A percentile compares a stretch with the other conserved stretches of the same genome.
These are phyloP conservation scores for Starmera dryadoides DNA, from an alignment of 805 yeast genomes.

Conservation along the genomic window DNA sequence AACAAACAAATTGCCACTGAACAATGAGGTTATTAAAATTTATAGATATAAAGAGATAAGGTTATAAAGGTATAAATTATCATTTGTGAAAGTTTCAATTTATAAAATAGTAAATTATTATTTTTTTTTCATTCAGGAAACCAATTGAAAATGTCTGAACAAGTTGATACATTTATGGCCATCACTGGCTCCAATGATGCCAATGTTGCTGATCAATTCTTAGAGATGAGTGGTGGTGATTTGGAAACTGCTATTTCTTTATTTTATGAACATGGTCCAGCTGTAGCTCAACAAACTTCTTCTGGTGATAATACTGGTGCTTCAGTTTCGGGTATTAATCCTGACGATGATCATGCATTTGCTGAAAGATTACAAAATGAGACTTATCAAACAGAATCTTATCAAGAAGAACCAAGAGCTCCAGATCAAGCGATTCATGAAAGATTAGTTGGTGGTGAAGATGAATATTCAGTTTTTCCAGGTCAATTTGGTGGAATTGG, in stretches of 20 bases:
- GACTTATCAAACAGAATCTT: conserved; percentile 37
- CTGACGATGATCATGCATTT: conserved; percentile 40
- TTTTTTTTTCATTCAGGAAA: no score
- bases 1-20: background rate
- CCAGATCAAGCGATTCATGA: conserved; percentile 77
- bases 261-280: conserved; percentile 61
- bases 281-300: conserved; percentile 14
- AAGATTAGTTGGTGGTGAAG: conserved; percentile 51
- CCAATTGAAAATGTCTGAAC: conserved; percentile 29
- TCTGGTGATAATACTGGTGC: background rate
- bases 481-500: conserved; percentile 31
- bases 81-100: no score
- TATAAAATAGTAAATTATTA: no score
- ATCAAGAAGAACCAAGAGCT: conserved; percentile 49
- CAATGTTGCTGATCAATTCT: conserved; percentile 62
- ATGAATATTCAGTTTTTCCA: conserved; percentile 22
- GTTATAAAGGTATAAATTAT: no score
- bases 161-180: conserved; percentile 69
- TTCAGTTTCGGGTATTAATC: conserved; percentile 1
- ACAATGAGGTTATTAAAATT: no score
- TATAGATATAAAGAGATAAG: no score
- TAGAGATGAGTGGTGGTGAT: conserved; percentile 72
- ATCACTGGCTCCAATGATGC: conserved; percentile 72
- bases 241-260: conserved; percentile 80
- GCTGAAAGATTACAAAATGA: conserved; percentile 62